phyloP scores from a whole-genome alignment of 441 rosid genomes.

The Croton laevigatus region DNA sequence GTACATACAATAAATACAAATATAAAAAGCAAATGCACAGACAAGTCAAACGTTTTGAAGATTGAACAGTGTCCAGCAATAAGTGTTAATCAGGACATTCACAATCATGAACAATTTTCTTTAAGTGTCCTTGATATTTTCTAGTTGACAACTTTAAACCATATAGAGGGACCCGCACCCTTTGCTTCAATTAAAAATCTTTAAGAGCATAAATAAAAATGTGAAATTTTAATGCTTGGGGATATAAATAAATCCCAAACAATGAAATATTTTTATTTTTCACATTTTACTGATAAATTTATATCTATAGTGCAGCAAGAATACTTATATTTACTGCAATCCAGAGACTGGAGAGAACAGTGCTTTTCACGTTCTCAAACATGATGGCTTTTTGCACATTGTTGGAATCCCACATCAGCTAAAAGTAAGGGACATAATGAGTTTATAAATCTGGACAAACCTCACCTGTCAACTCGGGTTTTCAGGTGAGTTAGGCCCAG shows the following conservation, averaged over 20 bases:
- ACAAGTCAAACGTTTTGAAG: no score
- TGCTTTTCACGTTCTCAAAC: not conserved
- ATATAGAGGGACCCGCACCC: slow-evolving; percentile 16
- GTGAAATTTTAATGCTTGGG: not conserved
- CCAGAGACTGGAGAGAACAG: not conserved
- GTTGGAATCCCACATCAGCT: no score
- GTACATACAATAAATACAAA: not conserved
- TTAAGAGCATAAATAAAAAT: not conserved
- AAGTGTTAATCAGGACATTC: not conserved
- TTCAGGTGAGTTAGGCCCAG: no score
- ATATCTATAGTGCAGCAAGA: not conserved
- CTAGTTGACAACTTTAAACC: not conserved
- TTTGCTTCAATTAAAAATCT: not conserved
- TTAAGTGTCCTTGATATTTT: not conserved
- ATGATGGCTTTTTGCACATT: not conserved
- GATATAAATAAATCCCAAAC: slow-evolving; percentile 6
- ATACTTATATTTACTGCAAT: not conserved
- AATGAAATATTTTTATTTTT: not conserved
- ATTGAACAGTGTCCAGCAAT: no score
- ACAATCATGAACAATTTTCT: slow-evolving; percentile 8
- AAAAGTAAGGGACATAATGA: no score
- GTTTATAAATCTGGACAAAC: no score
- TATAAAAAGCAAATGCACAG: not conserved
- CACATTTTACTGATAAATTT: not conserved
- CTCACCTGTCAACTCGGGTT: no score